Evolutionary conservation across 208 protist genomes (phyloP).

Genomic region (Leishmania arabica): DNA sequence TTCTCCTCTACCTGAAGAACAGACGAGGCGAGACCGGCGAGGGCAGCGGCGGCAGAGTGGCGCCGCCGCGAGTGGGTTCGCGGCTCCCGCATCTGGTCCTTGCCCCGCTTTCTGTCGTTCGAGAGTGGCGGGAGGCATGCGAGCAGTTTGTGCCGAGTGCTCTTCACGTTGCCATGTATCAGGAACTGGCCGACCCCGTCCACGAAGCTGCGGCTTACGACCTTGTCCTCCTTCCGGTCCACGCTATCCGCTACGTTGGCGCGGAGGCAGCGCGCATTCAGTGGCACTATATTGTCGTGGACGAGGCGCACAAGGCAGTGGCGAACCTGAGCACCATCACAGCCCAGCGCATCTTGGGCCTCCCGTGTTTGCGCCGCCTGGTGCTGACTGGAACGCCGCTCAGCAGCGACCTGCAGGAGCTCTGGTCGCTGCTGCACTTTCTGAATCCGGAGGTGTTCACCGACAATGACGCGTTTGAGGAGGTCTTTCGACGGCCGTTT

Average conservation of each 20-base stretch:
- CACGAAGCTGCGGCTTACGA: slow-evolving; percentile 38
- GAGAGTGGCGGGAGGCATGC: slow-evolving; percentile 95
- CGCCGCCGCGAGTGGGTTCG: neutral
- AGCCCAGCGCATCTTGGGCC: slow-evolving; percentile 32
- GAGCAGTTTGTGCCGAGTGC: slow-evolving; percentile 77
- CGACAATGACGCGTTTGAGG: slow-evolving; percentile 93
- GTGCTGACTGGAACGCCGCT: slow-evolving; percentile 97
- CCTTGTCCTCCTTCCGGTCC: slow-evolving; percentile 51
- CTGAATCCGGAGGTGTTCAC: slow-evolving; percentile 95
- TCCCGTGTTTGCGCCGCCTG: slow-evolving; percentile 61
- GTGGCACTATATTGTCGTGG: slow-evolving; percentile 75
- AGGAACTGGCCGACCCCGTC: slow-evolving; percentile 34
- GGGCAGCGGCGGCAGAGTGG: neutral
- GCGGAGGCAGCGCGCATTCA: slow-evolving; percentile 29
- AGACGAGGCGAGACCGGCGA: neutral
- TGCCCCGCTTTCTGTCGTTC: slow-evolving; percentile 84
- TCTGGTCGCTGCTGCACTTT: slow-evolving; percentile 99
- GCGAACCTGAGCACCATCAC: slow-evolving; percentile 56
- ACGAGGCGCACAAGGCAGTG: slow-evolving; percentile 84
- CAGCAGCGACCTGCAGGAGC: slow-evolving; percentile 98
- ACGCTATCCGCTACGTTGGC: slow-evolving; percentile 29
- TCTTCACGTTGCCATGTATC: slow-evolving; percentile 39
- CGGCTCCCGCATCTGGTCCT: slow-evolving; percentile 89
- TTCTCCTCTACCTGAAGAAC: slow-evolving; percentile 65
- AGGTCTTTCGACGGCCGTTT: slow-evolving; percentile 82